These are phyloP conservation scores for Caryopteris hybrid DNA, from an alignment of 305 asterid genomes.

Conservation along the genomic window DNA sequence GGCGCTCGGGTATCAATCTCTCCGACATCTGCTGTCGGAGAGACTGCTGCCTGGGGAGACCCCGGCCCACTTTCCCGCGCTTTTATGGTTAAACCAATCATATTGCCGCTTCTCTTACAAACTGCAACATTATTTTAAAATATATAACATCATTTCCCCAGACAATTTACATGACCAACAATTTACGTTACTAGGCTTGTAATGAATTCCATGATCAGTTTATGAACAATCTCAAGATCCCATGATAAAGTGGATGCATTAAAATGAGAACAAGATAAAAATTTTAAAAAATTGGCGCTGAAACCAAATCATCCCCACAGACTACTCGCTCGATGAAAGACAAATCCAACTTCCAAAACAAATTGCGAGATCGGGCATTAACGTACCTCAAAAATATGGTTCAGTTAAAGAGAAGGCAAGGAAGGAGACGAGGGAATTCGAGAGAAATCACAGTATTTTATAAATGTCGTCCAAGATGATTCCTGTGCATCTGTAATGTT, in stretches of 20 bases:
- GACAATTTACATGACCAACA: neutral
- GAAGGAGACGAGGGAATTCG: neutral
- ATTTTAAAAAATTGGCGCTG: no score
- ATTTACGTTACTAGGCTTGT: neutral
- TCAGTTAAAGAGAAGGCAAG: neutral
- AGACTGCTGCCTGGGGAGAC: constrained; percentile 31
- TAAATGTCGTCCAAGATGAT: no score
- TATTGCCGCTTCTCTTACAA: constrained; percentile 8
- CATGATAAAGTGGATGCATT: neutral
- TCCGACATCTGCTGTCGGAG: constrained; percentile 56
- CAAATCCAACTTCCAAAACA: no score
- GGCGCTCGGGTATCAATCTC: constrained; percentile 84
- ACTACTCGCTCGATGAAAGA: no score
- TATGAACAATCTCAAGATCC: neutral
- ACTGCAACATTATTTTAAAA: constrained; percentile 19
- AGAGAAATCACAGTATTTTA: no score
- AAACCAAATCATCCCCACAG: no score
- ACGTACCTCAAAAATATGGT: constrained; percentile 28
- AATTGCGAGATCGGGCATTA: no score
- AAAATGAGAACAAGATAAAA: neutral
- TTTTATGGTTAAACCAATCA: constrained; percentile 47
- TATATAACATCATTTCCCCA: neutral
- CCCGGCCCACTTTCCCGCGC: constrained; percentile 31
- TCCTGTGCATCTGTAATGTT: no score
- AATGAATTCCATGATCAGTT: neutral